Percentiles rank a stretch among this genome's conserved stretches.
phyloP scores from a whole-genome alignment of 2,329 filamentous ascomycete species.

The Colletotrichum somersetense region DNA sequence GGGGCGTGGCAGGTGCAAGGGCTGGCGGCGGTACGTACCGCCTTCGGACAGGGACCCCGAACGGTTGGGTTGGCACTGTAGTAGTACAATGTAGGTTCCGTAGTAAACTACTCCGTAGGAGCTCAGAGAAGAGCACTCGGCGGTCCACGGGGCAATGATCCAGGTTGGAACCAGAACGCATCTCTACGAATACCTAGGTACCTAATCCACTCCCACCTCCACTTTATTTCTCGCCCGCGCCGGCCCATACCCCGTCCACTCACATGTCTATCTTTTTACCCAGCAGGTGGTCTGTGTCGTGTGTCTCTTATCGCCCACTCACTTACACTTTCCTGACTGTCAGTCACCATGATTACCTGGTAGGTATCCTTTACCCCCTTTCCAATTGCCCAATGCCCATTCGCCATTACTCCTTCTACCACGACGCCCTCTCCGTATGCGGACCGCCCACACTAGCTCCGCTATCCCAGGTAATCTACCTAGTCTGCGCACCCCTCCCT shows the following conservation, averaged over 20 bases:
- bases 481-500: constrained; percentile 7
- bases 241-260: constrained; percentile 33
- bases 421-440: constrained; percentile 41
- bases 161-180: constrained; percentile 12
- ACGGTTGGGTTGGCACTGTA: constrained; percentile 16
- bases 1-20: constrained; percentile 26
- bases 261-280: constrained; percentile 40
- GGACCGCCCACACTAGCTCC: constrained; percentile 40
- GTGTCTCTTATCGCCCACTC: constrained; percentile 34
- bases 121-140: too few species aligned
- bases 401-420: constrained; percentile 16
- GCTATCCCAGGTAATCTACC: constrained; percentile 24
- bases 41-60: constrained; percentile 19
- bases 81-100: too few species aligned
- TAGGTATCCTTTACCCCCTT: neutral
- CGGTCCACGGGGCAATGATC: constrained; percentile 2
- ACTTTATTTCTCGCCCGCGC: constrained; percentile 20
- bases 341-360: constrained; percentile 36
- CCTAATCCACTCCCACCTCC: constrained; percentile 22
- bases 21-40: constrained; percentile 30
- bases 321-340: constrained; percentile 37
- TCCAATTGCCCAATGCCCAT: constrained; percentile 15
- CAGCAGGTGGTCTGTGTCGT: constrained; percentile 27
- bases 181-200: neutral
- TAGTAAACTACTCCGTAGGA: too few species aligned